Percentiles rank a stretch among this genome's conserved stretches.
These are phyloP conservation scores for Chaetomium sp. DNA, from an alignment of 2,329 filamentous ascomycete species.

Conservation along the genomic window DNA sequence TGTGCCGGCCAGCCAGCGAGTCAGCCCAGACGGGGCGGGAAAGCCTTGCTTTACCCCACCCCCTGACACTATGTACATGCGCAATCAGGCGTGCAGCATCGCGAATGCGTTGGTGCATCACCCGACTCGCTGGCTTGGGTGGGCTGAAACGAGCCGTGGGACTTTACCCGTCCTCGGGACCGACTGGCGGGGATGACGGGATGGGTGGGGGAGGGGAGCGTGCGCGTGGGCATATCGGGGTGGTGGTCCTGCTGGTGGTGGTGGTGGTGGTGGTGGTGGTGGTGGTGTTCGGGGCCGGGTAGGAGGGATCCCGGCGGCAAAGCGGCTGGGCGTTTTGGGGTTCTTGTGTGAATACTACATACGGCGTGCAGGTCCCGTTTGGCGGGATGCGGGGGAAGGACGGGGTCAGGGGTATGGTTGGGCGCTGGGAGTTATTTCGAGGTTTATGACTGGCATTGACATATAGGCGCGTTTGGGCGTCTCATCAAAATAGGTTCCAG, in stretches of 20 bases:
- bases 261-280: background rate
- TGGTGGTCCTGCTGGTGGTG: background rate
- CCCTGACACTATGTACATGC: constrained; percentile 8
- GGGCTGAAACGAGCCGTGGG: constrained; percentile 7
- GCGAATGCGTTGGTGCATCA: background rate
- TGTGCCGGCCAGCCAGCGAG: background rate
- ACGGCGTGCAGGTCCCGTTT: background rate
- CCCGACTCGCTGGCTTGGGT: background rate
- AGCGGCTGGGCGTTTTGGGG: background rate
- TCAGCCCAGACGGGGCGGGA: background rate
- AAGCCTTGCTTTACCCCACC: constrained; percentile 7
- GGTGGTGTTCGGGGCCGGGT: too few relatives aligned
- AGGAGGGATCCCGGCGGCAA: constrained; percentile 4
- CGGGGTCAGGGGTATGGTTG: background rate
- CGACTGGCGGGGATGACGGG: background rate
- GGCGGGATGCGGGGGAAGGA: background rate
- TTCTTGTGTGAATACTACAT: background rate
- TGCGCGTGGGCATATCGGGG: background rate
- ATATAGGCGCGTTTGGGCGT: background rate
- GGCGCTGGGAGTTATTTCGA: constrained; percentile 1
- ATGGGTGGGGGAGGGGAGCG: background rate
- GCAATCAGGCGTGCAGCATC: background rate
- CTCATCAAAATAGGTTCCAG: background rate
- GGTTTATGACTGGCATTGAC: background rate
- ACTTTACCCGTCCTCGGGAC: constrained; percentile 11